phyloP scores from a whole-genome alignment of 371 early-diverging fungal species.

The Lichtheimia ornata region DNA sequence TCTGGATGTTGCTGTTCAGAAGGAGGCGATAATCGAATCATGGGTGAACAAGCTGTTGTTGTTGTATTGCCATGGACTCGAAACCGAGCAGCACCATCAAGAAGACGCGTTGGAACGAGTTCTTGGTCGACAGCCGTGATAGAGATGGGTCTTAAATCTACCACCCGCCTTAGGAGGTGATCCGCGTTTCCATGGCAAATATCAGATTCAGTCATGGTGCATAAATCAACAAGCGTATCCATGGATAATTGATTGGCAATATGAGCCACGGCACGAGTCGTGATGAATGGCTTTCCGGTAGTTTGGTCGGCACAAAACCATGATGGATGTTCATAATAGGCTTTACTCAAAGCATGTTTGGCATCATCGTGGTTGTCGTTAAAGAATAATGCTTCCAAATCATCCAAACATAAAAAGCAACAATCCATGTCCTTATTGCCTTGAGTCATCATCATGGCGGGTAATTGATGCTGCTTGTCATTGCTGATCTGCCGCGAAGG shows the following conservation, averaged over 20 bases:
- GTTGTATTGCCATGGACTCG: background rate
- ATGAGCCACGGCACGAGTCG: slow-evolving; percentile 16
- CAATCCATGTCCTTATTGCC: slow-evolving; percentile 1
- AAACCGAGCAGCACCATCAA: slow-evolving; percentile 12
- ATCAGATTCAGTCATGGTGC: slow-evolving; percentile 17
- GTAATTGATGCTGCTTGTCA: no score
- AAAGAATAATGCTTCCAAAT: slow-evolving; percentile 18
- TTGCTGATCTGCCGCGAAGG: slow-evolving; percentile 5
- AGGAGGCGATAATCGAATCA: slow-evolving; percentile 21
- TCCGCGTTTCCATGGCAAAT: slow-evolving; percentile 1
- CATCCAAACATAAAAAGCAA: slow-evolving; percentile 21
- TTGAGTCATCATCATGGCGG: background rate
- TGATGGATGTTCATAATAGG: slow-evolving; percentile 16
- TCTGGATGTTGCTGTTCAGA: background rate
- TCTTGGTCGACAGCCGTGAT: slow-evolving; percentile 14
- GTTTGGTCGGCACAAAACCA: slow-evolving; percentile 24
- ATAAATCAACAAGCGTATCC: slow-evolving; percentile 14
- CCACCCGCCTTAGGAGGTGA: slow-evolving; percentile 6
- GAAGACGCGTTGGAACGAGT: slow-evolving; percentile 14
- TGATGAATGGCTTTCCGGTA: slow-evolving; percentile 17
- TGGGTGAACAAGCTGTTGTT: slow-evolving; percentile 3
- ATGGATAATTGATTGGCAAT: slow-evolving; percentile 11
- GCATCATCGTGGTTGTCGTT: background rate
- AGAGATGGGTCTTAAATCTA: background rate
- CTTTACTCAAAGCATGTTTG: background rate